Evolutionary conservation across 2,329 filamentous ascomycete species (phyloP), one percentile per base, ranked within the genome.

Genomic region (Diplodia scrobiculata): DNA sequence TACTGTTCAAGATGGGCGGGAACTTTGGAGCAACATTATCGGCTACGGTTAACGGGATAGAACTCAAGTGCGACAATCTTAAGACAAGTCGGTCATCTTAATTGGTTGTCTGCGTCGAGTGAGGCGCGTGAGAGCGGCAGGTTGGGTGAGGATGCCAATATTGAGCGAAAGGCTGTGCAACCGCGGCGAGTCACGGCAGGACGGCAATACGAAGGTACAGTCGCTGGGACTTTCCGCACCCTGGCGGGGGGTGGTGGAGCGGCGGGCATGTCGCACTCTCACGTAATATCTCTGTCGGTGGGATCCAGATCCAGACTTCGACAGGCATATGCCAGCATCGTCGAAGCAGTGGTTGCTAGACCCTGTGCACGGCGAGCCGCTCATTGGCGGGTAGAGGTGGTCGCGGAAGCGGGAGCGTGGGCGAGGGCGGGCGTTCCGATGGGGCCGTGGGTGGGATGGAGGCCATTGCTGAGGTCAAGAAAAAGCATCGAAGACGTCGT

Each of bases 11-110:
- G 41, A 62, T 11, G 41, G 58, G 58, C 45, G 58, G 58, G 36
- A 50, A 17, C 41, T 62, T 34, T 62, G 58, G 58, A 36, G 41
- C 58, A 62, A 62, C 58, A 62, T 62, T 59, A 59, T 59, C 55
- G 55, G 38, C 55, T 48, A 25, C 47, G 55, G 45, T 59, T 50
- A 62, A 62, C 58, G 27, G 58, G 45, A 62, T 62, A 62, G 58
- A 34, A 50, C 32, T 50, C 58, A 50, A 17, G 58, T 62, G 58
- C 58, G 58, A 62, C 58, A 62, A 62, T 62, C 58, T 62, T 62
- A 62, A 62, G 58, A 62, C 58, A 62, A 36, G 32, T 19, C 34
- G 41, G 58, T 50, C 58, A 60, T 60, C 41, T 60, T 60, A 62
- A 62, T 38, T 47, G 29, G 41, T 27, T 47, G 38, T 25, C 34